A percentile compares a stretch with the other conserved stretches of the same genome.
phyloP scores from a whole-genome alignment of 2,329 filamentous ascomycete genomes.

The Phialophora expanda region DNA sequence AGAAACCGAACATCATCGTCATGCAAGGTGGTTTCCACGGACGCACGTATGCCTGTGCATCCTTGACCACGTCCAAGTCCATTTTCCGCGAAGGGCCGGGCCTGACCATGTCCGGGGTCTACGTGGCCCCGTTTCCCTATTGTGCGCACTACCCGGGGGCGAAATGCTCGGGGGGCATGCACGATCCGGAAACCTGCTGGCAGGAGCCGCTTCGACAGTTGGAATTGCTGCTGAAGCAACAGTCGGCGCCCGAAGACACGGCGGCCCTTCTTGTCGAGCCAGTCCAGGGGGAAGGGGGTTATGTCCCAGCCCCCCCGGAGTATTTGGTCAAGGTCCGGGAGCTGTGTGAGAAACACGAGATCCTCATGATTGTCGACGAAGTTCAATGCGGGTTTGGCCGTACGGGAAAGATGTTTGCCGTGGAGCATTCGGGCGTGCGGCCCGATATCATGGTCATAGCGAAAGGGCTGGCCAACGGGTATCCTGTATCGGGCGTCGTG shows the following conservation, averaged over 20 bases:
- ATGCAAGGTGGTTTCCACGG: not conserved
- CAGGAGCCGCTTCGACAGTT: not conserved
- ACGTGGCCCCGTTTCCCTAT: not conserved
- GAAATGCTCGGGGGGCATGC: not conserved
- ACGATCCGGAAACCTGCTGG: not conserved
- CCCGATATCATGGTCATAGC: constrained; percentile 66
- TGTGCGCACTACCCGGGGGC: not conserved
- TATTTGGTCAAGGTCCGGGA: not conserved
- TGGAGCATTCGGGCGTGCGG: constrained; percentile 62
- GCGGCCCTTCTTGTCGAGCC: constrained; percentile 64
- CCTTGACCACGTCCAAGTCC: not conserved
- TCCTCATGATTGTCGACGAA: constrained; percentile 58
- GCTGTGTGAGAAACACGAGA: not conserved
- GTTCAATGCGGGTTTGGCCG: constrained; percentile 66
- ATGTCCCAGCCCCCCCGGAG: not conserved
- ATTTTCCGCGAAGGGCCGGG: not conserved
- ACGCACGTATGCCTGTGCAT: not conserved
- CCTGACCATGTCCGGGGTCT: not conserved
- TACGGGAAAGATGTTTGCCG: constrained; percentile 62
- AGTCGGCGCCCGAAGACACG: not conserved
- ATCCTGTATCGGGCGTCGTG: constrained; percentile 61
- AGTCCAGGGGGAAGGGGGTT: not conserved
- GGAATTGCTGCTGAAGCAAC: not conserved
- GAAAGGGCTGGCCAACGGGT: constrained; percentile 64
- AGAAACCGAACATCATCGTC: not conserved